These are phyloP conservation scores for Sporothrix mexicana DNA, from an alignment of 2,329 filamentous ascomycete species.

Conservation along the genomic window DNA sequence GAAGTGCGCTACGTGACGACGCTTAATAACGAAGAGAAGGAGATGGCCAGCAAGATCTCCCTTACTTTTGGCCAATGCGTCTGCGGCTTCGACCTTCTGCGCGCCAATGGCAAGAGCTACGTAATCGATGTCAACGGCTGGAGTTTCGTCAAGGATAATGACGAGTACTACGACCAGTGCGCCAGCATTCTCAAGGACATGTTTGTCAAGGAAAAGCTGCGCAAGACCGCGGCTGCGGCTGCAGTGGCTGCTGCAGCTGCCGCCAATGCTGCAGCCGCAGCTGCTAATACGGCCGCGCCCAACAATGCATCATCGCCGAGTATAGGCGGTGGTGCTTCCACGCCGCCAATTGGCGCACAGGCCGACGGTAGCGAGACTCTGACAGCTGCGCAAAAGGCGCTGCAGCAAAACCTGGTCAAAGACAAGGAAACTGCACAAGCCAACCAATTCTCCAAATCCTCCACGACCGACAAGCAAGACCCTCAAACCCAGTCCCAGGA, in stretches of 20 bases:
- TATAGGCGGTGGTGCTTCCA: conserved; percentile 38
- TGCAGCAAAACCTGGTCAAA: conserved; percentile 39
- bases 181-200: conserved; percentile 85
- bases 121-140: conserved; percentile 99
- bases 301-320: background rate
- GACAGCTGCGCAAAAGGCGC: conserved; percentile 36
- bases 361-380: conserved; percentile 18
- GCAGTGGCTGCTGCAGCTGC: conserved; percentile 39
- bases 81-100: conserved; percentile 92
- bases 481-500: background rate
- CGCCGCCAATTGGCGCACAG: conserved; percentile 39
- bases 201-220: conserved; percentile 79
- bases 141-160: conserved; percentile 99
- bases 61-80: conserved; percentile 92
- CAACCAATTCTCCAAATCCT: conserved; percentile 23
- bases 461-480: conserved; percentile 19
- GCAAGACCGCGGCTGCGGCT: conserved; percentile 45
- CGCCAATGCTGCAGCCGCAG: conserved; percentile 40
- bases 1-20: conserved; percentile 94
- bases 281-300: conserved; percentile 35
- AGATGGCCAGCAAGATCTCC: conserved; percentile 88
- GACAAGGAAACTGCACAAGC: conserved; percentile 39
- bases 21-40: conserved; percentile 77
- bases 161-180: conserved; percentile 95
- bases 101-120: conserved; percentile 87